These are phyloP conservation scores for Thalassiosira livingstoniorum DNA, from an alignment of 352 stramenopile species.

Conservation along the genomic window DNA sequence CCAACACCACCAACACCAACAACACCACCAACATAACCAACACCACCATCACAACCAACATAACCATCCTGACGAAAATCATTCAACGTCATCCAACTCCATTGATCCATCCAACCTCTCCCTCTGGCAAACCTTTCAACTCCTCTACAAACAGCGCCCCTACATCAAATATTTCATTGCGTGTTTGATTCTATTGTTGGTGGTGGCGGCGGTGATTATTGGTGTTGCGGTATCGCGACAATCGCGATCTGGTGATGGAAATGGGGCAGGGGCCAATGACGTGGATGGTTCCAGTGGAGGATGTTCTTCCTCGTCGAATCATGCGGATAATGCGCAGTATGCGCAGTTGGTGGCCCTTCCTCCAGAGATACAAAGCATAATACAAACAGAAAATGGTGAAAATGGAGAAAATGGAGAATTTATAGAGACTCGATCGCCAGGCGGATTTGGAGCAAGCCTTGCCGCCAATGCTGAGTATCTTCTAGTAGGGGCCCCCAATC, in stretches of 20 bases:
- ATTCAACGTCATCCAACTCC: background rate
- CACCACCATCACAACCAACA: background rate
- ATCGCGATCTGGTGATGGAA: too few species aligned
- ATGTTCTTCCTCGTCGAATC: too few species aligned
- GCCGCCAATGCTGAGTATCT: conserved; percentile 25
- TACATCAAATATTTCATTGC: conserved; percentile 32
- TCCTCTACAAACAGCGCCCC: conserved; percentile 28
- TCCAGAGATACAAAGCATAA: conserved; percentile 29
- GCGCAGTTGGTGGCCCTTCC: too few species aligned
- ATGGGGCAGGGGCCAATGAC: too few species aligned
- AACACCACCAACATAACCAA: background rate
- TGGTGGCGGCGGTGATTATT: conserved; percentile 18
- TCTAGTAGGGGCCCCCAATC: conserved; percentile 31
- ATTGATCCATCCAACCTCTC: conserved; percentile 4
- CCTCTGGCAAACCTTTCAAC: conserved; percentile 40
- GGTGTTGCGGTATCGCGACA: conserved; percentile 24
- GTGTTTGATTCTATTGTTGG: conserved; percentile 24
- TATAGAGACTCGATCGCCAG: too few species aligned
- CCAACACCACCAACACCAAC: background rate
- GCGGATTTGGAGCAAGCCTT: conserved; percentile 32
- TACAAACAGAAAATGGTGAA: conserved; percentile 12
- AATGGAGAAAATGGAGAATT: background rate
- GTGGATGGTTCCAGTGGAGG: too few species aligned
- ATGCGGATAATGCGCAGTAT: too few species aligned
- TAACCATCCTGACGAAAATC: background rate